Base-by-base conservation (phyloP, 2,329 filamentous ascomycete genomes). In the Colletotrichum tabaci region DNA sequence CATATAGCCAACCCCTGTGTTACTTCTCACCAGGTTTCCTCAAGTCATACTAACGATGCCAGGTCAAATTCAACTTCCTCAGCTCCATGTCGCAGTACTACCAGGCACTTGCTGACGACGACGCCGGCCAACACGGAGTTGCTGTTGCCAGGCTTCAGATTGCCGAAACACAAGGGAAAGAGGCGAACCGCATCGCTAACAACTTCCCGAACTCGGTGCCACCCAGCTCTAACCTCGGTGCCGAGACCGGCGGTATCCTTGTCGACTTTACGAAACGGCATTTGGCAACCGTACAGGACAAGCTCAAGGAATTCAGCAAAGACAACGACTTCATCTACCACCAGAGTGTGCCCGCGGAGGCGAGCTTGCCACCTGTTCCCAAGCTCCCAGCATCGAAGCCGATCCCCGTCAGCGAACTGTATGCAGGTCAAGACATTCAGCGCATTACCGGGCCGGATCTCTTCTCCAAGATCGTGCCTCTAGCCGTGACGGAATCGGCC, bases 271-370 rank as follows among this genome's bases (percentile, higher is more conserved):
- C 94, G 18, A 97, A 94, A 80, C 90, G 95, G 73, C 96, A 98
- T 77, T 83, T 93, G 38, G 87, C 93, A 0, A 92, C 90, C 42
- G 92, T 98, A 3, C 93, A 97, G 79, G 93, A 96, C 73, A 95
- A 93, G 80, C 85, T 98, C 26, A 86, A 86, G 21, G 91, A 94
- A 72, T 87, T 95, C 61, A 87, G 89, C 75, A 98, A 97, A 78
- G 96, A 99, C 81, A 99, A 99, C 76, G 96, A 99, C 80, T 98
- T 96, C 81, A 98, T 99, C 79, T 99, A 99, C 79, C 96, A 99
- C 80, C 94, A 98, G 76, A 92, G 91, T 1, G 92, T 99, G 2
- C 96, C 96, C 0, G 91, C 92, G 12, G 95, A 98, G 81, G 93
- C 95, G 4, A 92, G 92, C 38, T 84, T 99, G 15, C 85, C 94